phyloP scores from a whole-genome alignment of 805 yeast genomes.

The Ogataea chonburiensis region DNA sequence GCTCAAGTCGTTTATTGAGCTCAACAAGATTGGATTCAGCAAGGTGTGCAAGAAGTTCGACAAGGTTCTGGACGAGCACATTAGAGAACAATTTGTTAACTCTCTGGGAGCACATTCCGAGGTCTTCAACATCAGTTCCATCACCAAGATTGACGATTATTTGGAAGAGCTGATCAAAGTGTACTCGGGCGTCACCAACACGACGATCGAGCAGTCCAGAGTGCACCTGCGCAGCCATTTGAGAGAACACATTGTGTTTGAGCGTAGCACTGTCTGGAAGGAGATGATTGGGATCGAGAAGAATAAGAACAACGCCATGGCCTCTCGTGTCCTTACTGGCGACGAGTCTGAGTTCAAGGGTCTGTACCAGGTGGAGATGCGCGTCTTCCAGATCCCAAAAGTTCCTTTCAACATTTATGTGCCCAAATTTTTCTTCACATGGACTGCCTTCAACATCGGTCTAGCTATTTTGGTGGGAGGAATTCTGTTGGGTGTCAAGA shows the following conservation, averaged over 20 bases:
- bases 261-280: constrained; percentile 55
- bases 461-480: constrained; percentile 52
- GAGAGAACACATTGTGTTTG: constrained; percentile 56
- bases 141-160: constrained; percentile 29
- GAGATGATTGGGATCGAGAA: constrained; percentile 52
- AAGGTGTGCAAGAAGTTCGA: constrained; percentile 55
- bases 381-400: constrained; percentile 25
- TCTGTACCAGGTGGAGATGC: constrained; percentile 33
- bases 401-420: constrained; percentile 32
- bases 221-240: constrained; percentile 48
- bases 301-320: constrained; percentile 24
- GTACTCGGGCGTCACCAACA: constrained; percentile 30
- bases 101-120: constrained; percentile 32
- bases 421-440: constrained; percentile 48
- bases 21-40: constrained; percentile 52
- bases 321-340: constrained; percentile 37
- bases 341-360: constrained; percentile 34
- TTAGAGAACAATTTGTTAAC: constrained; percentile 41
- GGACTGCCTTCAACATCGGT: constrained; percentile 48
- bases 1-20: constrained; percentile 49
- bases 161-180: constrained; percentile 31
- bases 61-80: constrained; percentile 44
- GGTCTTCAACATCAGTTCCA: constrained; percentile 35
- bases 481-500: constrained; percentile 54
- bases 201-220: constrained; percentile 19